Evolutionary conservation across 2,329 filamentous ascomycete species (phyloP).

Genomic region (Ceratocystis alfenasii): DNA sequence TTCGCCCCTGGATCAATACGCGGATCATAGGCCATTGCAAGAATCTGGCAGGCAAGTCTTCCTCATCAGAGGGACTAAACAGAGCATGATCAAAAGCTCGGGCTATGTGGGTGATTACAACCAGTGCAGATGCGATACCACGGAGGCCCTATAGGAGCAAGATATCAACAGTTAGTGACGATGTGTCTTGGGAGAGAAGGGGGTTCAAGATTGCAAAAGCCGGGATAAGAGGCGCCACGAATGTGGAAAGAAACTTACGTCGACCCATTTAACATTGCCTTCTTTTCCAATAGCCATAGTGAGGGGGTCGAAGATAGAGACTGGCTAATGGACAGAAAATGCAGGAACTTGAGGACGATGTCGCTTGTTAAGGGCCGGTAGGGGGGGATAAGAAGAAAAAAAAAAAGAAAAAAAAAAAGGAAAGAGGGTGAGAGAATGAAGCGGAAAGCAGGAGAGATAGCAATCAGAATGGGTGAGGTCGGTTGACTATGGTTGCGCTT

Average conservation of each 20-base stretch:
- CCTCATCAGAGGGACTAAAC: slow-evolving; percentile 36
- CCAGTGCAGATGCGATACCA: slow-evolving; percentile 42
- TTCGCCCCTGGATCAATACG: slow-evolving; percentile 47
- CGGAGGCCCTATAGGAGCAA: slow-evolving; percentile 37
- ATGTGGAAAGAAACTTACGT: slow-evolving; percentile 35
- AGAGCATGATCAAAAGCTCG: slow-evolving; percentile 40
- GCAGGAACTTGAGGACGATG: background rate
- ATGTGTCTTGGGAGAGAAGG: background rate
- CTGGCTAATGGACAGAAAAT: background rate
- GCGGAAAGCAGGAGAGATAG: background rate
- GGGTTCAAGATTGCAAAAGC: background rate
- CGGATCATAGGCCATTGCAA: slow-evolving; percentile 49
- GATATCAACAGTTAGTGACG: slow-evolving; percentile 1
- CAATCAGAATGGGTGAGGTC: too few relatives aligned
- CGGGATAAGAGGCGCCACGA: background rate
- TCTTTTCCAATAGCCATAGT: slow-evolving; percentile 35
- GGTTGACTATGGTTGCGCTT: too few relatives aligned
- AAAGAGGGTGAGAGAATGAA: background rate
- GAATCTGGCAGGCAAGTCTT: slow-evolving; percentile 36
- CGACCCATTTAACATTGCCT: slow-evolving; percentile 48
- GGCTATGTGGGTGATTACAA: slow-evolving; percentile 43
- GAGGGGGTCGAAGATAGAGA: background rate
- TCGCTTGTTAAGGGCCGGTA: background rate
- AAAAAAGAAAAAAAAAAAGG: background rate
- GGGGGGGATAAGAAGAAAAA: background rate